Base-by-base conservation (phyloP, 78 protist species). In the Chrysochromulina tobinii region DNA sequence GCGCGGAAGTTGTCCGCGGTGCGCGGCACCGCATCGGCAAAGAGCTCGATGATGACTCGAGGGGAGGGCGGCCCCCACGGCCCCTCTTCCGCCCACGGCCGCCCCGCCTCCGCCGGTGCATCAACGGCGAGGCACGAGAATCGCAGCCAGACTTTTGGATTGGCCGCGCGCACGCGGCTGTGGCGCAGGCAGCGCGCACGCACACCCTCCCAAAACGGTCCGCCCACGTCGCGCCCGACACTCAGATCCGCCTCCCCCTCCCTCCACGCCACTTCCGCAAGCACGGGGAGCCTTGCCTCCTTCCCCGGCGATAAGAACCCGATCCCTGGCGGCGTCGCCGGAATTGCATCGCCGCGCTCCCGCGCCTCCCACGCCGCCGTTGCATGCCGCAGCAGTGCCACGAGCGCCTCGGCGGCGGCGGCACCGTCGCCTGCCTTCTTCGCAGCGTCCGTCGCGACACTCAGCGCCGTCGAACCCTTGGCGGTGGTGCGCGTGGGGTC, bases 1-100 rank as follows among this genome's bases (percentile, higher is more conserved):
- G 64, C 66, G 81, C 97, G 96, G 92, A 98, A 98, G 96, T 98
- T 98, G 86, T 95, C 97, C 2, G 95, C 97, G 0, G 99, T 97
- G 77, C 95, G 94, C 84, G 99, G 99, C 17, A 90, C 94, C 2
- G 83, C 68, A 48, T 96, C 96, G 69, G 91, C 92, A 91, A 2
- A 96, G 64, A 97, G 93, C 94, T 92, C 97, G 15, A 95, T 25
- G 11, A 23, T 85, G 57, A 95, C 20, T n/a, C 88, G 92, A 12
- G 86, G 59, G 25, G 84, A 27, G 25, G 18, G 83, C 77, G 3
- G 11, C 6, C 50, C n/a, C 50, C 72, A 18, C 72, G 9, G n/a
- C n/a, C 7, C 72, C 48, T 66, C 18, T 14, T 15, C 18, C 72
- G 72, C 72, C 72, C 72, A 18, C n/a, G 51, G 15, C 79, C n/a